These are phyloP conservation scores for Cyberlindnera sargentensis DNA, from an alignment of 805 yeast genomes.

Conservation along the genomic window DNA sequence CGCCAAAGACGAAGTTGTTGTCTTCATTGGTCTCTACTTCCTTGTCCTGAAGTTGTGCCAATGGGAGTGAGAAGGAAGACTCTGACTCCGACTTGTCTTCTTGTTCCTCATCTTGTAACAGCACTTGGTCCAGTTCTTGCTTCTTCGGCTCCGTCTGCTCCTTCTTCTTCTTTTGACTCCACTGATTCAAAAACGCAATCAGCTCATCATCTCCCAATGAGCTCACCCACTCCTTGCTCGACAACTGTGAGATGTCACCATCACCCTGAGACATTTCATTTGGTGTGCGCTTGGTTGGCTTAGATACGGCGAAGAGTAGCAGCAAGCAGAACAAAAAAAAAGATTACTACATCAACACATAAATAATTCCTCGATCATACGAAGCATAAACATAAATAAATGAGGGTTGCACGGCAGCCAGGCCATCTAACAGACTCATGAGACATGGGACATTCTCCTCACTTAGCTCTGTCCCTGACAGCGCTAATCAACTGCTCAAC, in stretches of 20 bases:
- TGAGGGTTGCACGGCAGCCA: too few species aligned
- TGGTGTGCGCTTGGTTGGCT: too few species aligned
- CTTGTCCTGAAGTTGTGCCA: slow-evolving; percentile 9
- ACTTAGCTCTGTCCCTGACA: slow-evolving; percentile 27
- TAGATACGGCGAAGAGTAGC: too few species aligned
- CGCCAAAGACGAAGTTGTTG: slow-evolving; percentile 46
- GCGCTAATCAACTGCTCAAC: slow-evolving; percentile 59
- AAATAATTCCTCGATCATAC: too few species aligned
- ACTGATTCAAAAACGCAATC: slow-evolving; percentile 28
- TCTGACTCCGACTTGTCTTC: neutral
- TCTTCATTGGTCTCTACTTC: neutral
- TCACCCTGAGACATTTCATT: slow-evolving; percentile 6
- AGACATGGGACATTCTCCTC: neutral
- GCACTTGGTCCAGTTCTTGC: neutral
- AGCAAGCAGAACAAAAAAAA: too few species aligned
- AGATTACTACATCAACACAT: too few species aligned
- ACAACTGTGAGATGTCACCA: slow-evolving; percentile 7
- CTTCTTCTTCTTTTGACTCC: slow-evolving; percentile 24
- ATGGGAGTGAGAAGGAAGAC: slow-evolving; percentile 8
- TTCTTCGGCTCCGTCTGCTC: neutral
- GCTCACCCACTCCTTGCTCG: slow-evolving; percentile 18
- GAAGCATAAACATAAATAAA: too few species aligned
- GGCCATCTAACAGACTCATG: too few species aligned
- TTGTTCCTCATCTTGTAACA: neutral
- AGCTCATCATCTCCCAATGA: slow-evolving; percentile 34